Base-by-base conservation (phyloP, 805 yeast genomes). In the Saturnispora sanitii region DNA sequence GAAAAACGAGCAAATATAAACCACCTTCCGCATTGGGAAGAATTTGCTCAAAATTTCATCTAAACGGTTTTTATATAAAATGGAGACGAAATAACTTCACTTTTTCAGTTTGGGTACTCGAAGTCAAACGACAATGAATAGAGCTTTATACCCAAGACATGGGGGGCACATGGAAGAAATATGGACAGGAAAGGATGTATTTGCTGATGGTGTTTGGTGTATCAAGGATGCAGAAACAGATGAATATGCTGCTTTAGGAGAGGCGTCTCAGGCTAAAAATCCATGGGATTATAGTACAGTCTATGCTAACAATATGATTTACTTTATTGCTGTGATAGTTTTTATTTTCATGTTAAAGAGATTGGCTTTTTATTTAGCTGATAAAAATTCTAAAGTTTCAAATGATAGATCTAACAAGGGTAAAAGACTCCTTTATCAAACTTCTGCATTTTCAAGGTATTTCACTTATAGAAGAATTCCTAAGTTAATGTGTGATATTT, bases 291-390 rank as follows among this genome's bases (percentile, higher is more conserved):
- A 59, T 40, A 54, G 29, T 48, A 43, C 37, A 55, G 20, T 35
- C 1, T 70, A 65, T 46, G 73, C 65, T 2, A 55, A 58, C 25
- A 62, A 61, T 40, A 58, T 70, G 13, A 45, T 63, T 1, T 70
- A 70, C 45, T 64, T 62, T 45, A 66, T 67, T 4, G 62, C 54
- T 8, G 71, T 63, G 2, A 49, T 64, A 5, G 50, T 68, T 7
- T 54, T 55, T 23, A 42, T 62, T 2, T 64, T 65, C 1, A 41
- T 57, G 4, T 2, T 67, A 4, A 70, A 69, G 45, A 37, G 42
- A 15, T n/a, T 40, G 2, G 30, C 35, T n/a, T 50, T 50, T 35
- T 33, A 42, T 29, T 48, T 51, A 11, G 47, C 45, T 4, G 57
- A 53, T 43, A 37, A 43, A 27, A 38, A 34, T 6, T 34, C 40